Percentiles rank a stretch among this genome's conserved stretches.
Conservation (phyloP, 2,329 filamentous ascomycete species). For the Alternaria atra region DNA sequence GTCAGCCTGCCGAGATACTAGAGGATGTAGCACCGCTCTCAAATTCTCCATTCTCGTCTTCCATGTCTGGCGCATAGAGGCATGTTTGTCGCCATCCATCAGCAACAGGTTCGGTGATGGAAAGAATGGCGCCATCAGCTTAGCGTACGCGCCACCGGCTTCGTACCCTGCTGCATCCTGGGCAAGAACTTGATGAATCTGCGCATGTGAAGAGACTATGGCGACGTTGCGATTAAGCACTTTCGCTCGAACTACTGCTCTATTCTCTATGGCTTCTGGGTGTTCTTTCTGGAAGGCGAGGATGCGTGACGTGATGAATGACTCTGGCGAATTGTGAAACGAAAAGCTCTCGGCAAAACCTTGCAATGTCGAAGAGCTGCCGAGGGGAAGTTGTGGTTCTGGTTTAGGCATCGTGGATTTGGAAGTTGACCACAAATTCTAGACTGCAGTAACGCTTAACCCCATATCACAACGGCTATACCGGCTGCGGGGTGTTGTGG, state of each 20-base stretch:
- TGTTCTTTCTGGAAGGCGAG: not conserved
- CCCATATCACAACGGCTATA: not conserved
- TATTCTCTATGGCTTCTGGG: not conserved
- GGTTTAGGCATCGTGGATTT: not conserved
- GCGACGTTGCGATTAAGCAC: constrained; percentile 4
- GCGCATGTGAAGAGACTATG: constrained; percentile 2
- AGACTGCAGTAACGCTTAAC: not conserved
- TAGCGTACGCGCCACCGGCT: not conserved
- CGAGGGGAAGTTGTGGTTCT: not conserved
- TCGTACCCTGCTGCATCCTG: not conserved
- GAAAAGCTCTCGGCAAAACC: constrained; percentile 1
- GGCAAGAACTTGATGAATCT: constrained; percentile 2
- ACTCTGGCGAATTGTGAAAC: not conserved
- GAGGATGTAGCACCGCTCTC: not conserved
- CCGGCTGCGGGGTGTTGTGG: not conserved
- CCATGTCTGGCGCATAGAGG: not conserved
- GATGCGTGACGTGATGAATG: constrained; percentile 2
- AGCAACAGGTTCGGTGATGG: constrained; percentile 1
- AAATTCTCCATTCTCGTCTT: not conserved
- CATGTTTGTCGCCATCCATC: not conserved
- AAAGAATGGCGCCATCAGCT: constrained; percentile 4
- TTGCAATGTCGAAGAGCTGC: not conserved
- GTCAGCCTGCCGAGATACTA: not conserved
- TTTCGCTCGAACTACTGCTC: not conserved
- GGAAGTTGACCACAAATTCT: too few species aligned